These are phyloP conservation scores for Backusella parvicylindrica DNA, from an alignment of 192 early-diverging fungal species.

Conservation along the genomic window DNA sequence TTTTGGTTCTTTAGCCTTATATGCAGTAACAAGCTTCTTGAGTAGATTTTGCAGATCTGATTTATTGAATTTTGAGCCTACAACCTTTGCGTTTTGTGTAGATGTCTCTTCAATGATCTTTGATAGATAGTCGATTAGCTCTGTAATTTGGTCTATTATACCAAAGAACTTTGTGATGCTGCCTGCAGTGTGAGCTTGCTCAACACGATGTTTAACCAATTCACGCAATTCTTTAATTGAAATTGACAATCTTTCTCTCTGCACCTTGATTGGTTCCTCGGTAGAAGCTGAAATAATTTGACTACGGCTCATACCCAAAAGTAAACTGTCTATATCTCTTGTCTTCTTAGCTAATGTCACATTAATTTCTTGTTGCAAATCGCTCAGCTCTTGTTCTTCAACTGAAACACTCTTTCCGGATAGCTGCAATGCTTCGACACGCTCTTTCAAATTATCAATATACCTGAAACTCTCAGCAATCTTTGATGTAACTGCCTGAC, in stretches of 20 bases:
- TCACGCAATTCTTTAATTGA: constrained; percentile 23
- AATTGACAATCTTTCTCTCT: constrained; percentile 24
- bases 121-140: constrained; percentile 24
- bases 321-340: neutral
- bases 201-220: constrained; percentile 14
- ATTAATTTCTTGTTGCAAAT: constrained; percentile 20
- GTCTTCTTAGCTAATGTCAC: constrained; percentile 12
- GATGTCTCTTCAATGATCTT: constrained; percentile 26
- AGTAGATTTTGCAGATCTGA: constrained; percentile 31
- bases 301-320: neutral
- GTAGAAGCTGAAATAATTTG: neutral
- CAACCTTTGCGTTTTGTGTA: constrained; percentile 19
- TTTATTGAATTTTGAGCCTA: constrained; percentile 22
- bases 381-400: constrained; percentile 27
- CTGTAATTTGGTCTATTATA: constrained; percentile 36
- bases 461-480: constrained; percentile 21
- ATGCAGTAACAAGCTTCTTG: constrained; percentile 13
- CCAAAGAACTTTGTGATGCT: constrained; percentile 22
- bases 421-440: constrained; percentile 24
- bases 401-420: constrained; percentile 24
- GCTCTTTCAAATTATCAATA: constrained; percentile 21
- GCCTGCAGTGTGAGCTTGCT: constrained; percentile 25
- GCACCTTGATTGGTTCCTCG: constrained; percentile 21
- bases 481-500: constrained; percentile 17
- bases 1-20: constrained; percentile 11